Base-by-base conservation (phyloP, 495 filamentous ascomycete species). In the Aspergillus kassunensis region DNA sequence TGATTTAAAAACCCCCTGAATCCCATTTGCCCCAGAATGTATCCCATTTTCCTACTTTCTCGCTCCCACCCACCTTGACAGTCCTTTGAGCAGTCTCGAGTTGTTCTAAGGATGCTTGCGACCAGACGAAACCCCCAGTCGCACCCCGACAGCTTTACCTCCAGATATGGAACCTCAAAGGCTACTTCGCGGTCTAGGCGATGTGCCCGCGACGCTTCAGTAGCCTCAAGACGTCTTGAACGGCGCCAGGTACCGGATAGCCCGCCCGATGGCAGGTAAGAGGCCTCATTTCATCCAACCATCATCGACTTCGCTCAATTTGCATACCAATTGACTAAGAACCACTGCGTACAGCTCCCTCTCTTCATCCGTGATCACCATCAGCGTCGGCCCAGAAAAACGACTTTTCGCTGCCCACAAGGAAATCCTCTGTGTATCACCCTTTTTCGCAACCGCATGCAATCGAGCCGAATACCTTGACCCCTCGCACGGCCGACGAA, bases 341-440 rank as follows among this genome's bases (percentile, higher is more conserved):
- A 21, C 43, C 19, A 10, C 46, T 49, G 11, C 57, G 31, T 11
- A 56, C 47, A 88, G 80, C 56, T 76, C 73, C 61, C 63, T 81
- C 59, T 81, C 79, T 61, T 86, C 87, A 12, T 76, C 87, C 44
- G 85, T 96, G 54, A 78, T 96, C 55, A 92, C 88, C 43, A 76
- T 96, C 56, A 76, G 81, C 56, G 82, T 95, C 58, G 91, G 91
- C 6, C 80, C 78, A 10, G 82, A 89, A 49, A 80, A 86, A 59
- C 81, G 89, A 15, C 86, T 95, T 64, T 97, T 97, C 72, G 89
- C 89, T 30, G 89, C 90, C 19, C 91, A 96, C 68, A 88, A 91
- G 72, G 85, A 91, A 62, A 81, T 96, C 58, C 84, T 97, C 40
- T 76, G 75, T 70, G 68, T 78, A 51, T 90, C 88, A 20, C 81